phyloP scores from a whole-genome alignment of 148 eudicot species.

The Polygonum aviculare region DNA sequence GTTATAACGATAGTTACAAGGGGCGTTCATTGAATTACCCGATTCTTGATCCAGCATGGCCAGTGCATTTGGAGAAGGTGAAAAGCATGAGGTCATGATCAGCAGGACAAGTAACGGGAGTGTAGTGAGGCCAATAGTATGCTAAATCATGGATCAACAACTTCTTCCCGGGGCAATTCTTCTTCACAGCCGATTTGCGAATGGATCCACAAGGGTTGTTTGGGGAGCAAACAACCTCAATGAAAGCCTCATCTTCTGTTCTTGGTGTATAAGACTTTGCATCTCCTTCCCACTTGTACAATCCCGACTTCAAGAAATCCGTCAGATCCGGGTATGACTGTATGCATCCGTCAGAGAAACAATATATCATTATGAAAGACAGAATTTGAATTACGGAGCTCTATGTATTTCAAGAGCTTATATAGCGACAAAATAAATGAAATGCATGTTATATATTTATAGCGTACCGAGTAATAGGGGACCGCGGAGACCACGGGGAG shows the following conservation, averaged over 20 bases:
- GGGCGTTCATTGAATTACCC: conserved; percentile 31
- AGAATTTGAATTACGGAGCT: too few relatives aligned
- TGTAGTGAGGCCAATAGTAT: conserved; percentile 87
- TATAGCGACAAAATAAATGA: too few relatives aligned
- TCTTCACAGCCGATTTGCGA: conserved; percentile 12
- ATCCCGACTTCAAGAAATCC: conserved; percentile 25
- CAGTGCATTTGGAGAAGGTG: conserved; percentile 70
- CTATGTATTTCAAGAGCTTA: too few relatives aligned
- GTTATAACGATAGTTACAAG: too few relatives aligned
- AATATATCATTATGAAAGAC: too few relatives aligned
- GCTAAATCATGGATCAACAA: conserved; percentile 64
- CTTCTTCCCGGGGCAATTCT: conserved; percentile 15
- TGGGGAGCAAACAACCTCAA: conserved; percentile 69
- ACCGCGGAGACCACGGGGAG: conserved; percentile 31
- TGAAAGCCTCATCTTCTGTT: conserved; percentile 15
- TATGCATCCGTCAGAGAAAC: background rate
- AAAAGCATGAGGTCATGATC: conserved; percentile 66
- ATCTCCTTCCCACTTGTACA: conserved; percentile 46
- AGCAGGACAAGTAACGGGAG: conserved; percentile 45
- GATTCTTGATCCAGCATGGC: conserved; percentile 82
- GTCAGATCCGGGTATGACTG: conserved; percentile 33
- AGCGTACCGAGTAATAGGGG: conserved; percentile 45
- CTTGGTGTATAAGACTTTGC: conserved; percentile 18
- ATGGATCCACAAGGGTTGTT: conserved; percentile 62
- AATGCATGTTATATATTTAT: too few relatives aligned